A percentile compares a stretch with the other conserved stretches of the same genome.
These are phyloP conservation scores for Aspergillus haitiensis DNA, from an alignment of 495 filamentous ascomycete genomes.

Conservation along the genomic window DNA sequence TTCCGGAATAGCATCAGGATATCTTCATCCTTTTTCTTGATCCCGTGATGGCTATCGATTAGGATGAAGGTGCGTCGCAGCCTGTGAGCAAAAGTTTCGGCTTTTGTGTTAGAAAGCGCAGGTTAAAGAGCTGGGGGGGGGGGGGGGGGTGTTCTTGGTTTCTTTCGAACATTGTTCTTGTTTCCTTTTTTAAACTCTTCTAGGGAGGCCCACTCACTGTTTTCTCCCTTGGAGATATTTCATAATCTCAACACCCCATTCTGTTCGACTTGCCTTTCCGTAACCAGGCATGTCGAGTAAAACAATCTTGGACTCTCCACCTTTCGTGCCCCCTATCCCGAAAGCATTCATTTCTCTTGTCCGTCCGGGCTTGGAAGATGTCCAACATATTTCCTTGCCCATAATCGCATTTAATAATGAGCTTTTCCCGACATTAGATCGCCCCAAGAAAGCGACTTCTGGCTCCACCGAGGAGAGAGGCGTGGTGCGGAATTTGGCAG, in stretches of 20 bases:
- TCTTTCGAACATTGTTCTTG: too few species aligned
- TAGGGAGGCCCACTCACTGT: slow-evolving; percentile 52
- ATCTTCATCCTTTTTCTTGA: slow-evolving; percentile 69
- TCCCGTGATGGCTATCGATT: slow-evolving; percentile 76
- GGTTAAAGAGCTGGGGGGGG: too few species aligned
- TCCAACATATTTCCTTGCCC: slow-evolving; percentile 57
- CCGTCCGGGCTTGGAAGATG: slow-evolving; percentile 69
- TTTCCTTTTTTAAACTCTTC: neutral
- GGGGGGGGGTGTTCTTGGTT: too few species aligned
- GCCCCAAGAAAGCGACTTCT: slow-evolving; percentile 73
- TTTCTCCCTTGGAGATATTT: slow-evolving; percentile 74
- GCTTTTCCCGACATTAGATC: slow-evolving; percentile 92
- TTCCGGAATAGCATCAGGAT: slow-evolving; percentile 65
- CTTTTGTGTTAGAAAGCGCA: too few species aligned
- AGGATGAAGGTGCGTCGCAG: slow-evolving; percentile 80
- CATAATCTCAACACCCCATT: slow-evolving; percentile 84
- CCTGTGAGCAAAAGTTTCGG: slow-evolving; percentile 21
- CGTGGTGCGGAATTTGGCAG: slow-evolving; percentile 69
- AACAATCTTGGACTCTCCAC: slow-evolving; percentile 55
- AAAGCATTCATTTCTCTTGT: slow-evolving; percentile 86
- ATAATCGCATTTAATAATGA: slow-evolving; percentile 83
- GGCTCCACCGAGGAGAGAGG: slow-evolving; percentile 41
- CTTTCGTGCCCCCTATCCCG: slow-evolving; percentile 62
- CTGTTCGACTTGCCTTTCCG: slow-evolving; percentile 68
- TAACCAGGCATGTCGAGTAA: slow-evolving; percentile 96